Conservation (phyloP, 1,139 yeast species). For the Geotrichum siamense region DNA sequence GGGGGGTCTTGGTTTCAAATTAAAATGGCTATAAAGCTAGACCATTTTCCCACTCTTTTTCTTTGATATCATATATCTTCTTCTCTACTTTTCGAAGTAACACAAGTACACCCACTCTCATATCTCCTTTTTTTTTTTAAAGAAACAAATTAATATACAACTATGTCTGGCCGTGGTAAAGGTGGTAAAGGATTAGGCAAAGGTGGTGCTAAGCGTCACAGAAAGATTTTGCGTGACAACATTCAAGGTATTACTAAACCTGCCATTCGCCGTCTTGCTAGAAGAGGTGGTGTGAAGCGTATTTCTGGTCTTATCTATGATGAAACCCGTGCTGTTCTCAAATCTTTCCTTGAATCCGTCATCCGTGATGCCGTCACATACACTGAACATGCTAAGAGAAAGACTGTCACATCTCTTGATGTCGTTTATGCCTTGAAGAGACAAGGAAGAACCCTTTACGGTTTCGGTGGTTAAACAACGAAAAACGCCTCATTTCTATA, state of each 20-base stretch:
- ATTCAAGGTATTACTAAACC: slow-evolving; percentile 99
- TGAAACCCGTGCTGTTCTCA: slow-evolving; percentile 96
- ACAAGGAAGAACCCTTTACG: slow-evolving; percentile 99
- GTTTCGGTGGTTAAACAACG: slow-evolving; percentile 92
- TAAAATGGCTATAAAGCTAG: not conserved
- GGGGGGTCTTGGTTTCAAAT: not conserved
- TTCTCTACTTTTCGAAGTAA: not conserved
- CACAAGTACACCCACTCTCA: not conserved
- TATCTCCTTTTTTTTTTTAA: too few relatives aligned
- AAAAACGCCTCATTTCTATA: not conserved
- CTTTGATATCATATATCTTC: not conserved
- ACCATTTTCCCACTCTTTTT: slow-evolving; percentile 2
- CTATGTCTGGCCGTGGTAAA: slow-evolving; percentile 99
- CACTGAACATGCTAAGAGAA: slow-evolving; percentile 99
- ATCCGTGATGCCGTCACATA: slow-evolving; percentile 98
- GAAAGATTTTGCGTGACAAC: slow-evolving; percentile 99
- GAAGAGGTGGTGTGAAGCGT: slow-evolving; percentile 99
- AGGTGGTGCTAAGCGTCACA: slow-evolving; percentile 99
- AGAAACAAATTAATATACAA: slow-evolving; percentile 35
- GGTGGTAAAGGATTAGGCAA: slow-evolving; percentile 99
- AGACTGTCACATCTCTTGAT: slow-evolving; percentile 97
- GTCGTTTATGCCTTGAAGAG: slow-evolving; percentile 99
- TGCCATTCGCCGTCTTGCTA: slow-evolving; percentile 99
- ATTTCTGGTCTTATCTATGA: slow-evolving; percentile 97
- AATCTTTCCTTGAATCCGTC: slow-evolving; percentile 92